Conservation (phyloP, 768 basidiomycete species). For the Phylloporus sp. region DNA sequence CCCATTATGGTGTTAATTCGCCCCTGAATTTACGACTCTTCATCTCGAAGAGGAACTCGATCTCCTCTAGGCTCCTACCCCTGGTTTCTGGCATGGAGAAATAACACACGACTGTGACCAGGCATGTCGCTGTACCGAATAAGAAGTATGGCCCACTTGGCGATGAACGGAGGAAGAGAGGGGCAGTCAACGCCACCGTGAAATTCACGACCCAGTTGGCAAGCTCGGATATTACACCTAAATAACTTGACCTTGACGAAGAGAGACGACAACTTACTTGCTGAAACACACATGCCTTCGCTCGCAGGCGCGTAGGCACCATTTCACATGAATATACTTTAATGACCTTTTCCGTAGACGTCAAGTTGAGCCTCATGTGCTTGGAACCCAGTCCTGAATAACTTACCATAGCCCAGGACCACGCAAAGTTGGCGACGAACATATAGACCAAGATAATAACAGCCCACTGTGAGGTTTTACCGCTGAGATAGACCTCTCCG, state of each 20-base stretch:
- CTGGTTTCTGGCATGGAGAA: conserved; percentile 43
- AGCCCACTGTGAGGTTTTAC: conserved; percentile 31
- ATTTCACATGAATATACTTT: conserved; percentile 45
- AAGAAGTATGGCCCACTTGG: conserved; percentile 47
- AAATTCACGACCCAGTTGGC: conserved; percentile 37
- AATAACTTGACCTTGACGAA: background rate
- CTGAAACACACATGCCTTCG: conserved; percentile 41
- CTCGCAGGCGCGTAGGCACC: conserved; percentile 44
- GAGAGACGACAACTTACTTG: conserved; percentile 32
- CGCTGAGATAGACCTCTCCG: conserved; percentile 20
- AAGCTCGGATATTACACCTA: conserved; percentile 13
- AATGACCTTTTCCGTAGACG: conserved; percentile 20
- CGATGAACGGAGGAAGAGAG: conserved; percentile 42
- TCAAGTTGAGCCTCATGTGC: background rate
- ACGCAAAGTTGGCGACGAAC: conserved; percentile 41
- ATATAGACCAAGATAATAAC: conserved; percentile 46
- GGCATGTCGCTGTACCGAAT: conserved; percentile 36
- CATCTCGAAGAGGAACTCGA: conserved; percentile 25
- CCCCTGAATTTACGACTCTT: background rate
- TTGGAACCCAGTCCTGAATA: background rate
- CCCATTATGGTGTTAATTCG: background rate
- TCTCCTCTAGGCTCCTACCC: conserved; percentile 41
- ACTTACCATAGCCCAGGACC: conserved; percentile 42
- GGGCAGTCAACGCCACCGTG: conserved; percentile 42
- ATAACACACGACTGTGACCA: conserved; percentile 37